Base-by-base conservation (phyloP, 495 filamentous ascomycete genomes). In the Usnea hakonensis region DNA sequence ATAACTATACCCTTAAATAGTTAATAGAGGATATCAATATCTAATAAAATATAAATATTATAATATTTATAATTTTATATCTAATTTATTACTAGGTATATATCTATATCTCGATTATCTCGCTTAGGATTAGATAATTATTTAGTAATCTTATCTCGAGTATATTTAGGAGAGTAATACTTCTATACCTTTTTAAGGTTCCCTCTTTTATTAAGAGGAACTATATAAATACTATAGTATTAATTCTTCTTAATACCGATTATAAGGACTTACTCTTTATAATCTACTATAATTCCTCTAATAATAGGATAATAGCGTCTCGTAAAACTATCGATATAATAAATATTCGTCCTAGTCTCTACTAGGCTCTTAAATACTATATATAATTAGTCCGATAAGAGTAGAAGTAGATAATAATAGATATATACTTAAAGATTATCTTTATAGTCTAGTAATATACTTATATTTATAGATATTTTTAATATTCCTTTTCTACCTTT, bases 41-140 rank as follows among this genome's bases (percentile, higher is more conserved):
- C 13, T 55, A 55, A 35, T 35, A 55, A 23, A 5, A 55, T 55
- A 55, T 55, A 55, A 55, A 37, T 37, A 37, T 55, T 55, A 23
- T 37, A 37, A 23, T 55, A 37, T 36, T 21, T 21, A 36, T 55
- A 37, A 5, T 26, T 55, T n/a, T 55, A 55, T 2, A 37, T 26
- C 4, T 37, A 55, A 37, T 23, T 55, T 16, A 5, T 55, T n/a
- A 55, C 10, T 55, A 55, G 16, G 36, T 55, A 55, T 13, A 55
- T 55, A 14, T 16, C 28, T 36, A 55, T 55, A 37, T 4, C 17
- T 55, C 10, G 16, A 35, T 11, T 55, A 55, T 35, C n/a, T 55
- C 10, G 7, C 36, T 35, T 55, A 35, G 5, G 11, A 2, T 55
- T 55, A 14, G 14, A 37, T 11, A 14, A 21, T 5, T 55, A 37